A percentile compares a stretch with the other conserved stretches of the same genome.
Conservation (phyloP, 2,329 filamentous ascomycete species). For the Dactylellina cionopaga region DNA sequence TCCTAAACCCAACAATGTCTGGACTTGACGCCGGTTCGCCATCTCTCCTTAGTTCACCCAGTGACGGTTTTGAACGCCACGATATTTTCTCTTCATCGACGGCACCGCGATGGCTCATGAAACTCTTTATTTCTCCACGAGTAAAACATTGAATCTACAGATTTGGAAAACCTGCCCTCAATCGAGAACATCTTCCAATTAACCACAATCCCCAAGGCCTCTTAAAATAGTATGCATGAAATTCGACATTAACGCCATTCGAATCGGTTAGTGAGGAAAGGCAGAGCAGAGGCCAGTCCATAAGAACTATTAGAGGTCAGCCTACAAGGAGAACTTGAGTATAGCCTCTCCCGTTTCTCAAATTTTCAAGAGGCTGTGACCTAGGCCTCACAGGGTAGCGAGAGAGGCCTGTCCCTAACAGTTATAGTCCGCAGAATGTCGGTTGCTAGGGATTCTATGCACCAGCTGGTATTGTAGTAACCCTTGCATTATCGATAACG, state of each 20-base stretch:
- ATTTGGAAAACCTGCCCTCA: too few species aligned
- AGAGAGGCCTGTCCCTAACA: background rate
- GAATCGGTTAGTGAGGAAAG: background rate
- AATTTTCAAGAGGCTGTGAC: constrained; percentile 6
- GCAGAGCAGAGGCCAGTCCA: background rate
- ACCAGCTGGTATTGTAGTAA: background rate
- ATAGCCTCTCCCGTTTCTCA: constrained; percentile 12
- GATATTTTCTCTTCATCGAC: background rate
- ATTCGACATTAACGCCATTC: background rate
- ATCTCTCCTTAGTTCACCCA: too few species aligned
- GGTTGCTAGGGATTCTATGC: background rate
- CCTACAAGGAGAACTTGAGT: background rate
- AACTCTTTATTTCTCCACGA: background rate
- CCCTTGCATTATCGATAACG: background rate
- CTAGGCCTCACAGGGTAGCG: background rate
- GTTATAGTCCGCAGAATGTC: too few species aligned
- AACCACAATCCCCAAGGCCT: too few species aligned
- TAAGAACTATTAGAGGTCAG: background rate
- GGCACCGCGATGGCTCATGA: background rate
- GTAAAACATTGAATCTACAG: too few species aligned
- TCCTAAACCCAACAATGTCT: too few species aligned
- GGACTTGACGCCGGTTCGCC: too few species aligned
- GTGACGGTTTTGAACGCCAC: background rate
- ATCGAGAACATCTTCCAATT: too few species aligned
- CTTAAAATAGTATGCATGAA: constrained; percentile 24